Percentiles rank a stretch among this genome's conserved stretches.
Conservation (phyloP, 176 grass and related monocot species). For the Juncus inflexus region DNA sequence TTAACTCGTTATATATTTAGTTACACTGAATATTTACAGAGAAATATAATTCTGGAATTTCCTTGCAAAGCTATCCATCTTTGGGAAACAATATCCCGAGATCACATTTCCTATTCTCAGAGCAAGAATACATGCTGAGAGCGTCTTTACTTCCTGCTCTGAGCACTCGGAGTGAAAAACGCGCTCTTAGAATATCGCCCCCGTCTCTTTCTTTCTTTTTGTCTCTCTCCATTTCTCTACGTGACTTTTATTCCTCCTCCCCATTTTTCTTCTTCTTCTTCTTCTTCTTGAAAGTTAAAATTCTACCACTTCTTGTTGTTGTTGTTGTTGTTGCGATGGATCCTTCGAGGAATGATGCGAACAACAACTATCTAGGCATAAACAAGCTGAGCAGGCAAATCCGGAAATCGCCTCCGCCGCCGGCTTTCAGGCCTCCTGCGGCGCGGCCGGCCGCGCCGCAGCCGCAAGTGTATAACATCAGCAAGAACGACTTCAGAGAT, state of each 20-base stretch:
- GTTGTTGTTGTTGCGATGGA: slow-evolving; percentile 48
- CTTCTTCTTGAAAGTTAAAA: no score
- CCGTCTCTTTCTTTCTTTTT: not conserved
- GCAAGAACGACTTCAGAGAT: slow-evolving; percentile 92
- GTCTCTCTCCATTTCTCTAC: slow-evolving; percentile 2
- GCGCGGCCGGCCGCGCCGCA: slow-evolving; percentile 59
- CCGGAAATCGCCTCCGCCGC: slow-evolving; percentile 69
- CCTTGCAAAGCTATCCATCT: slow-evolving; percentile 19
- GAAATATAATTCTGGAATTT: not conserved
- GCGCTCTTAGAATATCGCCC: no score
- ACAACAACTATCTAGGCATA: slow-evolving; percentile 60
- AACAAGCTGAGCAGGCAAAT: slow-evolving; percentile 83
- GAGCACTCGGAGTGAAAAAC: no score
- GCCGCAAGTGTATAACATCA: slow-evolving; percentile 99
- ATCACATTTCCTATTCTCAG: no score
- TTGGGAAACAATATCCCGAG: no score
- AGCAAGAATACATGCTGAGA: no score
- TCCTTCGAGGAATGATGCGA: slow-evolving; percentile 42
- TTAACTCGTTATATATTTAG: not conserved
- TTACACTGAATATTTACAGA: slow-evolving; percentile 1
- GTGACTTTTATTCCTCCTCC: slow-evolving; percentile 11
- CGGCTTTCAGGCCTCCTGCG: slow-evolving; percentile 19
- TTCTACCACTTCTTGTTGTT: not conserved
- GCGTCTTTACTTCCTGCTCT: no score
- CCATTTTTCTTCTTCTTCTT: not conserved